These are phyloP conservation scores for Rhodotorula sp. DNA, from an alignment of 1,284 basidiomycete species.

Conservation along the genomic window DNA sequence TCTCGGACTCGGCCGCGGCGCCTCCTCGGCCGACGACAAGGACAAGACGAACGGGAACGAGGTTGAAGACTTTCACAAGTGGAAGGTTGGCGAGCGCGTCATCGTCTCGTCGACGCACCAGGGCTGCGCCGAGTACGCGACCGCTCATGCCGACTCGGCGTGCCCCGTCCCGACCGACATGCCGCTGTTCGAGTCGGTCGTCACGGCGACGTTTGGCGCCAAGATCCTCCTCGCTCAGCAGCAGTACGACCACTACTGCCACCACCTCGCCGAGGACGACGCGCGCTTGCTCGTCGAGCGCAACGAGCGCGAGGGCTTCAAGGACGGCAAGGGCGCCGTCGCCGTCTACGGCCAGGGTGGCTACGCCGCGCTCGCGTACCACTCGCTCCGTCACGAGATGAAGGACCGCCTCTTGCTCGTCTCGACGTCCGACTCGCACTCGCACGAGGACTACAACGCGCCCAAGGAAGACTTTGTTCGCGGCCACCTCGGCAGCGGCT, in stretches of 20 bases:
- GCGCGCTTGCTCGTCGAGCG: not conserved
- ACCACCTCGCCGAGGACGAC: not conserved
- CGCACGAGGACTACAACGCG: conserved; percentile 1
- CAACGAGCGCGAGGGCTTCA: conserved; percentile 1
- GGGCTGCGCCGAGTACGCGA: conserved; percentile 21
- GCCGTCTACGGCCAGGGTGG: conserved; percentile 23
- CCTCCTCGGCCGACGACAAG: not conserved
- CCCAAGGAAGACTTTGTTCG: conserved; percentile 6
- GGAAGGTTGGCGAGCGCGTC: conserved; percentile 62
- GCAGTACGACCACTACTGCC: conserved; percentile 10
- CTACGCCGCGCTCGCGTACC: conserved; percentile 15
- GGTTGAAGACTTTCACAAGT: conserved; percentile 51
- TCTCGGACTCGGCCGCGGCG: not conserved
- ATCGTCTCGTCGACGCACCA: conserved; percentile 25
- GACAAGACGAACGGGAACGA: conserved; percentile 61
- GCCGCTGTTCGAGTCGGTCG: conserved; percentile 4
- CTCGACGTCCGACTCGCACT: conserved; percentile 13
- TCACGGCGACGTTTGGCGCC: conserved; percentile 2
- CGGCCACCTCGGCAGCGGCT: not conserved
- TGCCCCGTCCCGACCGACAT: not conserved
- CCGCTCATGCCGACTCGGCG: not conserved
- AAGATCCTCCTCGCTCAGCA: not conserved
- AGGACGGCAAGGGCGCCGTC: conserved; percentile 3
- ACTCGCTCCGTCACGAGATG: conserved; percentile 3
- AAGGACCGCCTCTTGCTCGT: conserved; percentile 17